A percentile compares a stretch with the other conserved stretches of the same genome.
phyloP scores from a whole-genome alignment of 1,284 basidiomycete genomes.

The Rhodotorula sp. region DNA sequence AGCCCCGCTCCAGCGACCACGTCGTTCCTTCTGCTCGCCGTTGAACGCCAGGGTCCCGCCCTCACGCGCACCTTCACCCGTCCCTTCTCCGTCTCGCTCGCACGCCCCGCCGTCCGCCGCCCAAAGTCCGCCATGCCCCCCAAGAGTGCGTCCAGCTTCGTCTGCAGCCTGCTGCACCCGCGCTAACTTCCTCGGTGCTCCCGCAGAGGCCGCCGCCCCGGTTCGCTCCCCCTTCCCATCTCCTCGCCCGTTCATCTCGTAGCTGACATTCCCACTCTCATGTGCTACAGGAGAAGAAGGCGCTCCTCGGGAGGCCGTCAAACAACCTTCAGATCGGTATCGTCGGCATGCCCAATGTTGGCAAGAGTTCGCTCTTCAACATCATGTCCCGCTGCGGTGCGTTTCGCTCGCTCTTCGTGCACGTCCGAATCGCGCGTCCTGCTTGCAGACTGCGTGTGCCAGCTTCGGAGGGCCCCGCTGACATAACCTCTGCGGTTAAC shows the following conservation, averaged over 20 bases:
- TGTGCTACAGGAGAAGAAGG: slow-evolving; percentile 72
- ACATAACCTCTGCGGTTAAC: not conserved
- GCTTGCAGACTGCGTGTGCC: too few species aligned
- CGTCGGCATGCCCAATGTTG: slow-evolving; percentile 93
- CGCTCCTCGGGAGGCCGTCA: slow-evolving; percentile 79
- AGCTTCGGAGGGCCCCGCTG: too few species aligned
- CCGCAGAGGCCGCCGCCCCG: not conserved
- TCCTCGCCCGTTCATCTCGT: not conserved
- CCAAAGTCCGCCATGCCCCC: slow-evolving; percentile 33
- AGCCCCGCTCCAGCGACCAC: not conserved
- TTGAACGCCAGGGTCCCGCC: slow-evolving; percentile 1
- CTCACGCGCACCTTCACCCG: slow-evolving; percentile 18
- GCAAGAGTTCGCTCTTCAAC: slow-evolving; percentile 87
- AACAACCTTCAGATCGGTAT: slow-evolving; percentile 92
- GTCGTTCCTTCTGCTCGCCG: slow-evolving; percentile 23
- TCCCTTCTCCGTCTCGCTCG: slow-evolving; percentile 10
- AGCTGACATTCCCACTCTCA: not conserved
- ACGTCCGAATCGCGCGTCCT: too few species aligned
- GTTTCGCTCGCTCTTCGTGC: slow-evolving; percentile 26
- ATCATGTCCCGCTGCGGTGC: slow-evolving; percentile 84
- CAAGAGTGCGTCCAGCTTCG: slow-evolving; percentile 30
- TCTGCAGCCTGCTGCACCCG: accelerated
- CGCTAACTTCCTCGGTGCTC: not conserved
- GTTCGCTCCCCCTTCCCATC: too few species aligned
- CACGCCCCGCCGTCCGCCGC: slow-evolving; percentile 16